Evolutionary conservation across 176 grass and related monocot genomes (phyloP).

Genomic region (Aegilops bicornis): DNA sequence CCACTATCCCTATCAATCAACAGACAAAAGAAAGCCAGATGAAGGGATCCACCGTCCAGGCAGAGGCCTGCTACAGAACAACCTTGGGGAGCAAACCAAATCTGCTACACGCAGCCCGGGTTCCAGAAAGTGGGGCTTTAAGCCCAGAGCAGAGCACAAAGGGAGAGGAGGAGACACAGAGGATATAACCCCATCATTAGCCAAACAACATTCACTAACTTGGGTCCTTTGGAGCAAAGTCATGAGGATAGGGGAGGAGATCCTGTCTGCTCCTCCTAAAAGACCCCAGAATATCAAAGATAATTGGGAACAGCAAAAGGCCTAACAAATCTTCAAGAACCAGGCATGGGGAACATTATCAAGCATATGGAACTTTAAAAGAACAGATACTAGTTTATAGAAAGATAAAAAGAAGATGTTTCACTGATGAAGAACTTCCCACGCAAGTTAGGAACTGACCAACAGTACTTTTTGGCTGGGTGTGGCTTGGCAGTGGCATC

Average conservation of each 20-base stretch:
- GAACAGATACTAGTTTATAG: background rate
- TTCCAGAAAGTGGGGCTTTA: slow-evolving; percentile 65
- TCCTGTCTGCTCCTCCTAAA: slow-evolving; percentile 32
- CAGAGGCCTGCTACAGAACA: slow-evolving; percentile 45
- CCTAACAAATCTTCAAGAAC: slow-evolving; percentile 53
- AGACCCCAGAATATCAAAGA: slow-evolving; percentile 44
- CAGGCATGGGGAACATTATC: slow-evolving; percentile 33
- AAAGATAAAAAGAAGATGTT: slow-evolving; percentile 29
- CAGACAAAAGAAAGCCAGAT: slow-evolving; percentile 38
- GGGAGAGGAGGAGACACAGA: slow-evolving; percentile 29
- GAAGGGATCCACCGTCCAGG: slow-evolving; percentile 42
- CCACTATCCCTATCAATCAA: slow-evolving; percentile 37
- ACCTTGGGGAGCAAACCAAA: slow-evolving; percentile 47
- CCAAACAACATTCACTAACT: slow-evolving; percentile 28
- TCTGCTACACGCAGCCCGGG: slow-evolving; percentile 32
- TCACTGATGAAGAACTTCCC: slow-evolving; percentile 34
- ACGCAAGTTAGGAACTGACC: slow-evolving; percentile 31
- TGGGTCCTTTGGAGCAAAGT: slow-evolving; percentile 43
- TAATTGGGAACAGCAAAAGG: slow-evolving; percentile 62
- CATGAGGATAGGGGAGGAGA: slow-evolving; percentile 37
- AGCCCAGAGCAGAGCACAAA: slow-evolving; percentile 62
- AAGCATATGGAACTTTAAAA: background rate
- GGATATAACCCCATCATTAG: slow-evolving; percentile 54
- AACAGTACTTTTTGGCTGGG: slow-evolving; percentile 20
- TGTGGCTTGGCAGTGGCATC: slow-evolving; percentile 21